phyloP scores from a whole-genome alignment of 805 yeast species.

The Candida pini region DNA sequence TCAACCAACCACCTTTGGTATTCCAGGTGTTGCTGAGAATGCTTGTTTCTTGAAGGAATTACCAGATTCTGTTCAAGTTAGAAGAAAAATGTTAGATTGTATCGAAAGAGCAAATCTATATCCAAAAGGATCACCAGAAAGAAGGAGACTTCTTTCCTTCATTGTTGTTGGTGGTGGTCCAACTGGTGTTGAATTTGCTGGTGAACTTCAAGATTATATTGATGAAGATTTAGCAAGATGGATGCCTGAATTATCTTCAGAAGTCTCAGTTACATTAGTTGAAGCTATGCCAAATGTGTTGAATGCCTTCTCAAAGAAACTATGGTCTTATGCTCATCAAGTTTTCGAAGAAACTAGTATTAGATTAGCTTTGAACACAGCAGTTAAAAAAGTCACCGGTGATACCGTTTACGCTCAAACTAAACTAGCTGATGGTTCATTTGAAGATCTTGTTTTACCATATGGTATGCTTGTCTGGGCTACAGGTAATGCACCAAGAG shows the following conservation, averaged over 20 bases:
- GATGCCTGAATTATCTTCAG: constrained; percentile 50
- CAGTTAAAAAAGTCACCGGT: constrained; percentile 44
- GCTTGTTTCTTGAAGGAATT: constrained; percentile 48
- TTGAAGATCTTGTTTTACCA: constrained; percentile 36
- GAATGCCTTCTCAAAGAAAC: constrained; percentile 44
- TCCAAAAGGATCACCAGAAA: constrained; percentile 46
- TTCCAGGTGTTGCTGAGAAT: constrained; percentile 53
- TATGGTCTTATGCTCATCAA: constrained; percentile 46
- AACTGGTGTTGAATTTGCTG: constrained; percentile 55
- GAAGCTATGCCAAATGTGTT: constrained; percentile 52
- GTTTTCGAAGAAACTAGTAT: constrained; percentile 47
- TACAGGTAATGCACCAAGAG: constrained; percentile 51
- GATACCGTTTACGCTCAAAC: constrained; percentile 37
- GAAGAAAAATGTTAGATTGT: constrained; percentile 43
- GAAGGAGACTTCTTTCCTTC: constrained; percentile 45
- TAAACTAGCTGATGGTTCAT: constrained; percentile 38
- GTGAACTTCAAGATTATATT: constrained; percentile 50
- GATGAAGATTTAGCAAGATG: constrained; percentile 49
- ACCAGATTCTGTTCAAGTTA: constrained; percentile 42
- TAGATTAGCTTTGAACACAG: constrained; percentile 41
- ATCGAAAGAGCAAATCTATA: constrained; percentile 50
- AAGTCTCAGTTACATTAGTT: constrained; percentile 43
- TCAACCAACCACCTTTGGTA: constrained; percentile 51
- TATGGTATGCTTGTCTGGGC: constrained; percentile 56
- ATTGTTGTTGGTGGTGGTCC: constrained; percentile 58